A percentile compares a stretch with the other conserved stretches of the same genome.
phyloP scores from a whole-genome alignment of 1,139 yeast genomes.

The Suhomyces bolitotheri region DNA sequence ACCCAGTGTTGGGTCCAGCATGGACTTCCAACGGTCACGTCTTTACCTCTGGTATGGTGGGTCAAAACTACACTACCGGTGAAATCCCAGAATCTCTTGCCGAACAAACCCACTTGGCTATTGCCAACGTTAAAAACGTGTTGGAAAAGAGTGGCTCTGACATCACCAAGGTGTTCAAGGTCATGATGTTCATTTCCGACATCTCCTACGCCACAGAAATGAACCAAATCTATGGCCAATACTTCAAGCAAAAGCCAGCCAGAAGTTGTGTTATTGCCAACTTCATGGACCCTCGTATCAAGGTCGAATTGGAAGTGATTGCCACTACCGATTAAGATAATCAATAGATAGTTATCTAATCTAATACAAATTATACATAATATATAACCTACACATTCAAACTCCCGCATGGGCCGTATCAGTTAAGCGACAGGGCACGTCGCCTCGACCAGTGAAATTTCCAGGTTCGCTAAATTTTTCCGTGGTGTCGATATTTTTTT shows the following conservation, averaged over 20 bases:
- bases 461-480: no score
- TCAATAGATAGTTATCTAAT: no score
- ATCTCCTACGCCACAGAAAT: slow-evolving; percentile 45
- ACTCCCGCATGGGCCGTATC: no score
- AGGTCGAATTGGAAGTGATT: slow-evolving; percentile 38
- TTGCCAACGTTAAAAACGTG: slow-evolving; percentile 44
- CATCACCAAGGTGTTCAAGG: slow-evolving; percentile 53
- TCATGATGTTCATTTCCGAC: slow-evolving; percentile 50
- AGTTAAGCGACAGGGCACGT: no score
- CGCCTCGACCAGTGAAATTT: no score
- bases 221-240: slow-evolving; percentile 48
- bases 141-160: slow-evolving; percentile 50
- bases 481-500: no score
- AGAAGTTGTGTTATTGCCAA: slow-evolving; percentile 49
- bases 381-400: no score
- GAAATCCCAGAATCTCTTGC: slow-evolving; percentile 40
- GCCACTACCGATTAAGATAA: no score
- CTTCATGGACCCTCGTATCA: slow-evolving; percentile 38
- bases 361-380: no score
- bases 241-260: slow-evolving; percentile 53
- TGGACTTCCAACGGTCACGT: slow-evolving; percentile 50
- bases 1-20: slow-evolving; percentile 46
- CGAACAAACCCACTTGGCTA: slow-evolving; percentile 49
- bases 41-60: slow-evolving; percentile 47
- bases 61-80: slow-evolving; percentile 35